Base-by-base conservation (phyloP, 306 rosid species). In the Trichosanthes cucumerina region DNA sequence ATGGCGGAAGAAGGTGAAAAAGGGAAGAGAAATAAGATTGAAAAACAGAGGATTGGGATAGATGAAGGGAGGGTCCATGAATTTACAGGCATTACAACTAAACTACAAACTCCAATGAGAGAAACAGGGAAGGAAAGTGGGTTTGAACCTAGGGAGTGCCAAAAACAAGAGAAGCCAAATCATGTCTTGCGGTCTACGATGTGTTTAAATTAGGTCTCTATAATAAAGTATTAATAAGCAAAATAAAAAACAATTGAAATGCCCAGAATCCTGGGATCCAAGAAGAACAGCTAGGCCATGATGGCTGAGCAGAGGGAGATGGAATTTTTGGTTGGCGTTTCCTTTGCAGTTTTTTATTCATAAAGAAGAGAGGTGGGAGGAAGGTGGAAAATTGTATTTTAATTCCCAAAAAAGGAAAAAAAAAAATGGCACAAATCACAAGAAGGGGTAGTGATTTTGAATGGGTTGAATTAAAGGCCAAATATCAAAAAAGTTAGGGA, bases 261-360 rank as follows among this genome's bases (percentile, higher is more conserved):
- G 82, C 86, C 91, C 91, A 84, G 88, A 90, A 90, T 88, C 91
- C 87, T 90, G 87, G 92, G 98, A 94, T 94, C 98, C 96, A 89
- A 92, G 95, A 90, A 88, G 50, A 78, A 78, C 97, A 90, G 92
- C 95, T 87, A 87, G 95, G 91, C 90, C 93, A 90, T 89, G 88
- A 90, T 91, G 96, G 85, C 85, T 77, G 80, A 77, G 84, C 85
- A 84, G 81, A 84, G 88, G 80, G 90, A 80, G 81, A 80, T 87
- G 91, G 91, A 90, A 87, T 84, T 85, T 88, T 85, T 76, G 88
- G 85, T 81, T 80, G 85, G 34, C 89, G 81, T 87, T 85, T 84
- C 74, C 82, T 80, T 63, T 81, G 86, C 86, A 87, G 59, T 92
- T 90, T 89, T 89, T 89, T 87, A 91, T 82, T 81, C 78, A 71